Conservation (phyloP, 2,329 filamentous ascomycete species). For the Fusarium compactum region DNA sequence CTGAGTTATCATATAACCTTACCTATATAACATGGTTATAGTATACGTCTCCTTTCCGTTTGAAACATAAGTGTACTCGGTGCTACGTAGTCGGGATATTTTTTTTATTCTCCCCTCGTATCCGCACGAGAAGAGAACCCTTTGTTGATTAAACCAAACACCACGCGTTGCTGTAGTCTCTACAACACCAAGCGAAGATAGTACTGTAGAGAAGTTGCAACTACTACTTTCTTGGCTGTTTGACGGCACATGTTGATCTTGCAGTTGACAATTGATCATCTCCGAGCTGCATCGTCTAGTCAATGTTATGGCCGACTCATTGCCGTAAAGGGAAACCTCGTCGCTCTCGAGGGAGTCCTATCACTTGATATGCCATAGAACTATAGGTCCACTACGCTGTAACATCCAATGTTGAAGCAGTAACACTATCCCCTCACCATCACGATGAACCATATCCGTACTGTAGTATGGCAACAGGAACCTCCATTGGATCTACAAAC, state of each 20-base stretch:
- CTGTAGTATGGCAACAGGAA: background rate
- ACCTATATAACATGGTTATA: constrained; percentile 22
- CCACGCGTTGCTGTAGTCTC: background rate
- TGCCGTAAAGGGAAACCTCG: constrained; percentile 10
- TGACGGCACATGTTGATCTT: constrained; percentile 6
- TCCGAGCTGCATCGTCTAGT: constrained; percentile 9
- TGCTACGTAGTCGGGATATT: constrained; percentile 5
- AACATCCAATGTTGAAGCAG: constrained; percentile 19
- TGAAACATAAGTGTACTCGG: constrained; percentile 29
- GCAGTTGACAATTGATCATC: constrained; percentile 11
- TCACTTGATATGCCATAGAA: constrained; percentile 14
- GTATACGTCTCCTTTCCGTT: constrained; percentile 3
- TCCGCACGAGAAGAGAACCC: constrained; percentile 13
- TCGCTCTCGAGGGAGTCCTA: constrained; percentile 2
- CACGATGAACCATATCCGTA: background rate
- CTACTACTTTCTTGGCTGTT: constrained; percentile 20
- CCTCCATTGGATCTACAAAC: constrained; percentile 15
- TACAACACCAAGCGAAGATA: constrained; percentile 8
- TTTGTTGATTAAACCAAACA: constrained; percentile 2
- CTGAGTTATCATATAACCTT: constrained; percentile 22
- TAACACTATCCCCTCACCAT: constrained; percentile 24
- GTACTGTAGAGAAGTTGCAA: background rate
- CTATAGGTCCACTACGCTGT: constrained; percentile 22
- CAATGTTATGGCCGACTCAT: background rate
- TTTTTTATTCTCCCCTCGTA: background rate